Evolutionary conservation across 1,284 basidiomycete genomes (phyloP), one percentile per base, ranked within the genome.

Genomic region (Trametes sp.): DNA sequence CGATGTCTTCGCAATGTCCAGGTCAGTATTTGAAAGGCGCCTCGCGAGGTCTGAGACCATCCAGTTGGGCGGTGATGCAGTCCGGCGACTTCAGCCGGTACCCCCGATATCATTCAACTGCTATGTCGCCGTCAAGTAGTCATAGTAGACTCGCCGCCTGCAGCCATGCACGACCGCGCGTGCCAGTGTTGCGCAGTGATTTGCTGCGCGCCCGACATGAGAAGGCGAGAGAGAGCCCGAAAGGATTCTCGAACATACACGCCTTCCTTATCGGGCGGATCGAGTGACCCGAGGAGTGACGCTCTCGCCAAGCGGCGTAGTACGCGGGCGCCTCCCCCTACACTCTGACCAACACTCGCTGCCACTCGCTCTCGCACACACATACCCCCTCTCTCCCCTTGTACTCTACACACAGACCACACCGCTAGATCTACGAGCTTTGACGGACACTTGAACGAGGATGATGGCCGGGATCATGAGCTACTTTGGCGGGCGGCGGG

Each of bases 391-490:
- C 42, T 29, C 55, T 46, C 29, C 35, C 46, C 51, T 44, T 48
- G 11, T 54, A 21, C 31, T 42, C 50, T 24, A 54, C 59, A 36
- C 41, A n/a, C 49, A 11, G 53, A 49, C 26, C 1, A 21, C 52
- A n/a, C 48, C 13, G 10, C 42, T 54, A 55, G 29, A 59, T 48
- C 4, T n/a, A 38, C 41, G 19, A 42, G 33, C 35, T 41, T 10
- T 31, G 46, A 44, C 26, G 44, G 11, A 55, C 56, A 31, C 24
- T 21, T 9, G 28, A 14, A 41, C 42, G 41, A 68, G 52, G 44
- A 93, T 85, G 87, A 96, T 97, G 94, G 88, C 93, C 16, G 84
- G 89, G 56, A 88, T 95, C 77, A 92, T 96, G 88, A 90, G 88
- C 74, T 95, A 90, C 81, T 93, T 94, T 74, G 87, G 87, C 26